Conservation (phyloP, 1,139 yeast species). For the Meyerozyma elateridarum region DNA sequence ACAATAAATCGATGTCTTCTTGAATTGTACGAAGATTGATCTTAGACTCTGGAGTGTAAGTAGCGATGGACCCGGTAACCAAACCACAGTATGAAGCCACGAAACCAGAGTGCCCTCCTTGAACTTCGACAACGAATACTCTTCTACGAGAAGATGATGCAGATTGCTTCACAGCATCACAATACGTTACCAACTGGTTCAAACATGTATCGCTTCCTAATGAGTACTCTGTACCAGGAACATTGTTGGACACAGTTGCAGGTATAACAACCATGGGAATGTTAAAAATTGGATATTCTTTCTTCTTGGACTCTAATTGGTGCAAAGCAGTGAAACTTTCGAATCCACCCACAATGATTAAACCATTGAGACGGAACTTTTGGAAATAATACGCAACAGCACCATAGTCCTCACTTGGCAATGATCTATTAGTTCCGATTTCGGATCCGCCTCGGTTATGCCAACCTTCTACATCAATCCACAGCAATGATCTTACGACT, state of each 20-base stretch:
- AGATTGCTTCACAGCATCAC: constrained; percentile 92
- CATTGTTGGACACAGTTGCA: constrained; percentile 95
- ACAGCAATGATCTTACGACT: constrained; percentile 62
- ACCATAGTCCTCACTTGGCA: constrained; percentile 82
- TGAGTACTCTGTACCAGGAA: constrained; percentile 95
- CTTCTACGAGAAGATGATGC: constrained; percentile 94
- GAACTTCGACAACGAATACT: constrained; percentile 93
- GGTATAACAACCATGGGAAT: constrained; percentile 93
- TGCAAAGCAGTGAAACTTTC: constrained; percentile 85
- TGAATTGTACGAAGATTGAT: constrained; percentile 68
- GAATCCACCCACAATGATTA: constrained; percentile 90
- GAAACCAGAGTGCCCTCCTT: constrained; percentile 95
- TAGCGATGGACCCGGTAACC: constrained; percentile 88
- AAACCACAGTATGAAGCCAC: constrained; percentile 87
- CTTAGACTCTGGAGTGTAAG: constrained; percentile 89
- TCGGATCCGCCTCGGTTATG: constrained; percentile 90
- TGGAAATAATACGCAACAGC: constrained; percentile 88
- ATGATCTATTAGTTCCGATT: constrained; percentile 86
- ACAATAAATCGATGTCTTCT: constrained; percentile 68
- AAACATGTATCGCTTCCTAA: constrained; percentile 92
- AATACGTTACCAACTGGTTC: constrained; percentile 82
- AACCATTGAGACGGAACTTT: constrained; percentile 77
- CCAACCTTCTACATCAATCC: constrained; percentile 92
- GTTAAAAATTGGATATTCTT: constrained; percentile 79
- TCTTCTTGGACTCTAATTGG: constrained; percentile 70